Base-by-base conservation (phyloP, 2,329 filamentous ascomycete species). In the Colletotrichum sojae region DNA sequence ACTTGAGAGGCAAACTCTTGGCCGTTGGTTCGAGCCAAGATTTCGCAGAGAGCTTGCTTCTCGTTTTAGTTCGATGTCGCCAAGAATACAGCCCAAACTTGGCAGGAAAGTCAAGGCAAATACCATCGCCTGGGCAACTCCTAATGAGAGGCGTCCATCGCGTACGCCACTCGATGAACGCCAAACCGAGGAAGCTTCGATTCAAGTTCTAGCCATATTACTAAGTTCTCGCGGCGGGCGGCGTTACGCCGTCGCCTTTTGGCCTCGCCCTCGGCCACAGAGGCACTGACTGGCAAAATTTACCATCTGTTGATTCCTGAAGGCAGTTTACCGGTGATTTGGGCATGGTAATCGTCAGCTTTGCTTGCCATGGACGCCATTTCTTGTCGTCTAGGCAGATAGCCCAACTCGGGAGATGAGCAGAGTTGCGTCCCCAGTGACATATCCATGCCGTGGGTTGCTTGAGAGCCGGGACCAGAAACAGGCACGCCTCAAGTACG, bases 121-220 rank as follows among this genome's bases (percentile, higher is more conserved):
- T 10, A 36, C 5, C 2, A 20, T 48, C 16, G 45, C 59, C 59
- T 36, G 40, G 59, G 39, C 39, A 54, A 62, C 64, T 46, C 22
- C 52, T 43, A 40, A 61, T 20, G 5, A 20, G 16, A 31, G 61
- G 51, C 27, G 25, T 40, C 67, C 67, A 31, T 22, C 10, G 22
- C 25, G 27, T 16, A 25, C 59, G 46, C 36, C 40, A 69, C 51
- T n/a, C 22, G 40, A 4, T 6, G 20, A 22, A 39, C n/a, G 55
- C 43, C 39, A 27, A 48, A 16, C 51, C 20, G 13, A 40, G 40
- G 31, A 40, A 52, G 45, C 13, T 67, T 69, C 67, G 55, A 61
- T 40, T 8, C 3, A 39, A 27, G 16, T 67, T 69, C 67, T 69
- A 69, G 67, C 49, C 51, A 40, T 4, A 15, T 25, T 43, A n/a